Conservation (phyloP, 306 rosid genomes). For the Vigna unguiculata region DNA sequence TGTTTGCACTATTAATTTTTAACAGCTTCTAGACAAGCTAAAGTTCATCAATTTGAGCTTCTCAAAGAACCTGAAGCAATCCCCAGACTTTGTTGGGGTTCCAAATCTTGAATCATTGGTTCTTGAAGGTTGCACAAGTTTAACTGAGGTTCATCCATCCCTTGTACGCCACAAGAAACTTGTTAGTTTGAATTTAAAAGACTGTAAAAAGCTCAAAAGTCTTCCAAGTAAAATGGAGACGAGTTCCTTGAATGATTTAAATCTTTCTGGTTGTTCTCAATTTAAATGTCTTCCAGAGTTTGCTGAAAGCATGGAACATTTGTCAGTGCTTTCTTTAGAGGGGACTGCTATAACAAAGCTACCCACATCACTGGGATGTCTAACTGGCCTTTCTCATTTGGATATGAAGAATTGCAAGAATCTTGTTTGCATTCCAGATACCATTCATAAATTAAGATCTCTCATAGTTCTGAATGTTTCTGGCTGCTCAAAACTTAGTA, state of each 20-base stretch:
- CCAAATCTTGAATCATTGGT: slow-evolving; percentile 49
- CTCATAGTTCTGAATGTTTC: slow-evolving; percentile 44
- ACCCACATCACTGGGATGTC: slow-evolving; percentile 43
- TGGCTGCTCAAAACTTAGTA: slow-evolving; percentile 39
- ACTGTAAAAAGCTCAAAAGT: slow-evolving; percentile 49
- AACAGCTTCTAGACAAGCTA: slow-evolving; percentile 38
- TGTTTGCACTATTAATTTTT: neutral
- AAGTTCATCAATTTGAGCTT: slow-evolving; percentile 45
- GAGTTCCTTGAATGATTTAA: slow-evolving; percentile 39
- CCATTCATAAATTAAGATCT: slow-evolving; percentile 40
- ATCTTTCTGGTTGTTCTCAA: slow-evolving; percentile 47
- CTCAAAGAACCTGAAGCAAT: slow-evolving; percentile 13
- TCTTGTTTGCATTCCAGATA: slow-evolving; percentile 46
- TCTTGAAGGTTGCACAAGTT: slow-evolving; percentile 47
- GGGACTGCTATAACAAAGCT: slow-evolving; percentile 41
- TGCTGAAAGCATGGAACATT: slow-evolving; percentile 35
- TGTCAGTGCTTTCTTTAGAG: slow-evolving; percentile 34
- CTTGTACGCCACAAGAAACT: slow-evolving; percentile 45
- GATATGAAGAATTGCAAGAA: slow-evolving; percentile 42
- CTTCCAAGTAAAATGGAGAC: slow-evolving; percentile 48
- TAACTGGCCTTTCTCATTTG: slow-evolving; percentile 40
- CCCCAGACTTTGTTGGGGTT: slow-evolving; percentile 37
- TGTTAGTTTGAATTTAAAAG: slow-evolving; percentile 34
- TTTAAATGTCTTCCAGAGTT: slow-evolving; percentile 46
- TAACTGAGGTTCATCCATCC: slow-evolving; percentile 43